Conservation (phyloP, 768 basidiomycete genomes). For the Jaapia argillacea region DNA sequence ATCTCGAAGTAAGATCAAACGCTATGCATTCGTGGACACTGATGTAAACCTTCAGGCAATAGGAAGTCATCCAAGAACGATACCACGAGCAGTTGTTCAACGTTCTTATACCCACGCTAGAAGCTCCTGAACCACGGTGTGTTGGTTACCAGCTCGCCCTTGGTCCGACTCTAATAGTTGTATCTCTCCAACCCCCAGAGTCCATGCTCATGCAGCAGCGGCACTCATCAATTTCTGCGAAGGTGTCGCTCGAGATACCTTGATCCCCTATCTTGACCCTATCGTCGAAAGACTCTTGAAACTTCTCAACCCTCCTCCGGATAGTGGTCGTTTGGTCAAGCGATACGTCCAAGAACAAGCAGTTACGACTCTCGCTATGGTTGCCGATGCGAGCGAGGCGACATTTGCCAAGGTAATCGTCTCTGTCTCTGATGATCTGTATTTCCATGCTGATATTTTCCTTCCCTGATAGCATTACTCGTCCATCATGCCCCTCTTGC, state of each 20-base stretch:
- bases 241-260: conserved; percentile 64
- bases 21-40: no score
- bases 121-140: conserved; percentile 66
- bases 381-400: conserved; percentile 74
- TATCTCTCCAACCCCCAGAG: conserved; percentile 30
- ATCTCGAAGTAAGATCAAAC: conserved; percentile 64
- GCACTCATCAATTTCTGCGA: conserved; percentile 90
- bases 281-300: conserved; percentile 67
- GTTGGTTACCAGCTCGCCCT: conserved; percentile 6
- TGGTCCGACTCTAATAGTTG: conserved; percentile 1
- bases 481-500: conserved; percentile 70
- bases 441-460: conserved; percentile 5
- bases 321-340: conserved; percentile 28
- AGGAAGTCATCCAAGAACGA: conserved; percentile 69
- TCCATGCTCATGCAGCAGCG: conserved; percentile 80
- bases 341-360: conserved; percentile 84
- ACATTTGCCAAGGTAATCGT: conserved; percentile 65
- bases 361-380: conserved; percentile 82
- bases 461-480: conserved; percentile 47
- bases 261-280: conserved; percentile 69
- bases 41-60: no score
- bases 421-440: not conserved
- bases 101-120: conserved; percentile 61
- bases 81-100: conserved; percentile 62
- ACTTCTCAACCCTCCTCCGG: conserved; percentile 43